Percentiles rank a stretch among this genome's conserved stretches.
phyloP scores from a whole-genome alignment of 164 flowering plant species.

The Stephania yunnanensis region DNA sequence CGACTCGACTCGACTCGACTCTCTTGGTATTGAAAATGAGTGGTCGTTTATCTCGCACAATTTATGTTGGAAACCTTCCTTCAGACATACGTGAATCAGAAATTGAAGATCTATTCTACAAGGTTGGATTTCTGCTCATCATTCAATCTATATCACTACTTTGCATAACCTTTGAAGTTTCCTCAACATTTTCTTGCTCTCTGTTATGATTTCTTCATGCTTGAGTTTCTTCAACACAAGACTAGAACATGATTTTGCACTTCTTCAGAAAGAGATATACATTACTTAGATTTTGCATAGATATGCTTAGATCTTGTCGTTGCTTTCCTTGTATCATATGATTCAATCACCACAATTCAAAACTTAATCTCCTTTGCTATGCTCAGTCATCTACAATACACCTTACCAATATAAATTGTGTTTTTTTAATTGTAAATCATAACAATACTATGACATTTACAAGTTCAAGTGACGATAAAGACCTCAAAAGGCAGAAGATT shows the following conservation, averaged over 20 bases:
- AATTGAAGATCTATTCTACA: conserved; percentile 88
- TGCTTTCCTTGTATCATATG: background rate
- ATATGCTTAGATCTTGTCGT: background rate
- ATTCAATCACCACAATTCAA: background rate
- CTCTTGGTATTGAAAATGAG: conserved; percentile 45
- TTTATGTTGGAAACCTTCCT: conserved; percentile 95
- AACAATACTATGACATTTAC: background rate
- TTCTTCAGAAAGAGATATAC: background rate
- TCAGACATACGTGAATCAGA: conserved; percentile 75
- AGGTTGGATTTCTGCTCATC: conserved; percentile 43
- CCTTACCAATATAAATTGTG: background rate
- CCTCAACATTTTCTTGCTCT: background rate
- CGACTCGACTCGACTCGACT: no score
- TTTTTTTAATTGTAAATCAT: background rate
- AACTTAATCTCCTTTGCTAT: background rate
- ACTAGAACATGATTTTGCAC: background rate
- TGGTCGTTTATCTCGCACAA: conserved; percentile 77
- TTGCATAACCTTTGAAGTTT: background rate
- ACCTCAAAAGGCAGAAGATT: background rate
- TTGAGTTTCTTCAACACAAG: background rate
- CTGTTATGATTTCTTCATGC: background rate
- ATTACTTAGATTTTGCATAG: background rate
- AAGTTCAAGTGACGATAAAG: background rate
- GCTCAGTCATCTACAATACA: background rate
- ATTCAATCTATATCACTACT: background rate